Conservation (phyloP, 2,329 filamentous ascomycete species). For the Cytospora schulzeri region DNA sequence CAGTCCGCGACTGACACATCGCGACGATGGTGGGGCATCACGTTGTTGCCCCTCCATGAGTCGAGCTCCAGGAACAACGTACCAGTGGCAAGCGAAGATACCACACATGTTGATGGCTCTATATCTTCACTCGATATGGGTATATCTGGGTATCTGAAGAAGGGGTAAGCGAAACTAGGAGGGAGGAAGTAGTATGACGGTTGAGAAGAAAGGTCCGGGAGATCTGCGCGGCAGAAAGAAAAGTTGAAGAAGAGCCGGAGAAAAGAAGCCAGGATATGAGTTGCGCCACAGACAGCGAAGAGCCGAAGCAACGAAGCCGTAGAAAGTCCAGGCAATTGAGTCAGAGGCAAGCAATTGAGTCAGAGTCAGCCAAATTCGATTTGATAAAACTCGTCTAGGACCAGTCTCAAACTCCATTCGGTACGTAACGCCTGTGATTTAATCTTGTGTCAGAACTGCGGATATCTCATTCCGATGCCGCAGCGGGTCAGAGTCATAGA, state of each 20-base stretch:
- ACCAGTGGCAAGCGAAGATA: constrained; percentile 95
- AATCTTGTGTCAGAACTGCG: constrained; percentile 20
- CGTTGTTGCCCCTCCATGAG: constrained; percentile 40
- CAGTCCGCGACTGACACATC: constrained; percentile 21
- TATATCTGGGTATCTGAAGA: background rate
- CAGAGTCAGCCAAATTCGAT: constrained; percentile 26
- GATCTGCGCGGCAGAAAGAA: constrained; percentile 10
- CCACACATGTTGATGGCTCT: constrained; percentile 71
- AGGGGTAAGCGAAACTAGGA: background rate
- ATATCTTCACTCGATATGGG: background rate
- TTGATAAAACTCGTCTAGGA: constrained; percentile 20
- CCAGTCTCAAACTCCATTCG: constrained; percentile 9
- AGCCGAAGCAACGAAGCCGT: background rate
- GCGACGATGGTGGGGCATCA: constrained; percentile 34
- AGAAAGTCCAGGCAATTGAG: background rate
- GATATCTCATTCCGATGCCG: constrained; percentile 24
- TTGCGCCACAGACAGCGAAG: background rate
- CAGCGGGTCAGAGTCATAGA: constrained; percentile 19
- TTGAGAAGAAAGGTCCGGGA: background rate
- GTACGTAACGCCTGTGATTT: constrained; percentile 26
- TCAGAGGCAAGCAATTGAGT: constrained; percentile 19
- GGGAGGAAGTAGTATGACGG: background rate
- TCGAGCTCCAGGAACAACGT: constrained; percentile 41
- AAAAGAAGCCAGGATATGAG: constrained; percentile 8
- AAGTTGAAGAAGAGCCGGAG: constrained; percentile 9